Evolutionary conservation across 495 filamentous ascomycete genomes (phyloP), one percentile per base, ranked within the genome.

Genomic region (Thozetella sp.): DNA sequence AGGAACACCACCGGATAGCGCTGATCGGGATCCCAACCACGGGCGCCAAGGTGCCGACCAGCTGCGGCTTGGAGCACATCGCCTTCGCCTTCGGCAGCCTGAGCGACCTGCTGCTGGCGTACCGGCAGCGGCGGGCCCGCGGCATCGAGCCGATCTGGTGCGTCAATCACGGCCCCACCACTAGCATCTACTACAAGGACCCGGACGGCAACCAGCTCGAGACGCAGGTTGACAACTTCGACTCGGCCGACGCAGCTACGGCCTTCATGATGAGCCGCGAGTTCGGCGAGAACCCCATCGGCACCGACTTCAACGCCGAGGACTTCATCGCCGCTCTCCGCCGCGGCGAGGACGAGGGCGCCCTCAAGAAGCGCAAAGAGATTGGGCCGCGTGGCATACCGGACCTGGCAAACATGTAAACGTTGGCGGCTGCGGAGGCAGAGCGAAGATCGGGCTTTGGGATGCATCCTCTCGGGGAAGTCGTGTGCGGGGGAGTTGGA

Each of bases 141-240:
- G 72, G 68, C 2, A 73, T 78, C 2, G 13, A 58, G 25, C 76
- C 76, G 0, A 19, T 45, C 1, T 76, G 71, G 71, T 69, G 66
- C 25, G 70, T 79, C 19, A 76, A 79, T 54, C 77, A 80, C 46
- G 77, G 76, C 4, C 54, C 62, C n/a, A 79, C 67, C 12, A 76
- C 67, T 9, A 72, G 67, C 50, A 72, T 80, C 11, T 80, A 80
- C 59, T 80, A 79, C 58, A 56, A 59, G 11, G 77, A 80, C 59
- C 75, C 72, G 19, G 77, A 80, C 50, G 76, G 76, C 10, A 80
- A 80, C 56, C 26, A 56, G 48, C 57, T 81, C 27, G 78, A 81
- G 66, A 69, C 69, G 3, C 76, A 81, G 63, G 73, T 78, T 4
- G 75, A 80, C 52, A 71, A 70, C 22, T 75, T 72, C 22, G 68